Base-by-base conservation (phyloP, 495 filamentous ascomycete species). In the Aspergillus affinis region DNA sequence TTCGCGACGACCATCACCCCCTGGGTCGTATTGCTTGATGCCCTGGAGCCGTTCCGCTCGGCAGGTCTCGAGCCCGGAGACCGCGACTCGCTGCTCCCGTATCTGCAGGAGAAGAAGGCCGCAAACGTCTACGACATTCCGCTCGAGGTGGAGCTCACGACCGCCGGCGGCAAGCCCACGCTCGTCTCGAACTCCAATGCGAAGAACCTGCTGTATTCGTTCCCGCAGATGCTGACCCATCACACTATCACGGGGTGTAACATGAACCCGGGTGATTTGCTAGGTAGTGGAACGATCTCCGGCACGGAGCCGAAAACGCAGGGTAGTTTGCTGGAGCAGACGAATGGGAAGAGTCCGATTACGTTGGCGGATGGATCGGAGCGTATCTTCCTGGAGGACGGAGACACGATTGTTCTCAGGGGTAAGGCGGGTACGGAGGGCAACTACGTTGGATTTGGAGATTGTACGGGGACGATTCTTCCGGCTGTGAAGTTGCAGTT, bases 151-250 rank as follows among this genome's bases (percentile, higher is more conserved):
- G 87, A 90, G 57, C 68, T 96, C 52, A 89, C 81, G 54, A 89
- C 85, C 81, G 71, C 78, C 19, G 80, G 84, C 41, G 88, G 89
- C 2, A 78, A 80, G 46, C 82, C 85, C 0, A 88, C 87, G 2
- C 84, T 84, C 1, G 85, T 96, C 55, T 77, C 81, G 2, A 76
- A 74, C 26, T 90, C 86, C 47, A 90, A 81, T 57, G 82, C 85
- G 10, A 81, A 75, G 59, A 84, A 96, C 70, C 83, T 97, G 27
- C 82, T 98, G 20, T 98, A 86, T 81, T 96, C 91, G 0, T 98
- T 96, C 75, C 84, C 90, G 15, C 93, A 98, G 75, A 96, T 98
- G 91, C 79, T 98, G 44, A 87, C 93, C 0, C 93, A 98, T 69
- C 93, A 98, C 69, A 88, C 90, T 6, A 81, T 93, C 49, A 90